Conservation (phyloP, 1,139 yeast species). For the Saccharomyces hybrid region DNA sequence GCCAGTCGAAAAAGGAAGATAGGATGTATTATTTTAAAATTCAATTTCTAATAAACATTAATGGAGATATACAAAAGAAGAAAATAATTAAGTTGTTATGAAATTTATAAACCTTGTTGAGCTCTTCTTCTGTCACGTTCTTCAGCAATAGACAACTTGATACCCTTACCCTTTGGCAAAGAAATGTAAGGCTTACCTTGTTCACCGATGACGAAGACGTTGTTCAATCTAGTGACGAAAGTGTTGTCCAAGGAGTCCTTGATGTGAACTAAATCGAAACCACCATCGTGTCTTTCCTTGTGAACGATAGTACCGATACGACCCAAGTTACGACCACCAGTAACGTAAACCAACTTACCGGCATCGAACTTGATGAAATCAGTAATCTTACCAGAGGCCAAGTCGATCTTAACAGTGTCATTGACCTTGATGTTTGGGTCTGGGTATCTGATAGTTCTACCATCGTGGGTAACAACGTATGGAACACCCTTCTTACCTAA, state of each 20-base stretch:
- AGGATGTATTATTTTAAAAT: background rate
- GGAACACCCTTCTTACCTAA: slow-evolving; percentile 98
- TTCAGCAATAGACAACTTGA: slow-evolving; percentile 94
- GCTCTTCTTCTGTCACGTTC: slow-evolving; percentile 99
- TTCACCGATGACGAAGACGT: slow-evolving; percentile 97
- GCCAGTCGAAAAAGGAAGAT: background rate
- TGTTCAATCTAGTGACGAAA: slow-evolving; percentile 94
- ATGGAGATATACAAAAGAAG: slow-evolving; percentile 1
- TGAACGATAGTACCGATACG: slow-evolving; percentile 97
- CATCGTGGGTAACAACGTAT: slow-evolving; percentile 97
- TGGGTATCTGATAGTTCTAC: slow-evolving; percentile 99
- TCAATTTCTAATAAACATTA: slow-evolving; percentile 1
- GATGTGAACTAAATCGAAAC: slow-evolving; percentile 97
- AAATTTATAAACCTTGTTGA: slow-evolving; percentile 39
- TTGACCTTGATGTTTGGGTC: slow-evolving; percentile 93
- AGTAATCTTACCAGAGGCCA: slow-evolving; percentile 89
- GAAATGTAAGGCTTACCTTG: slow-evolving; percentile 96
- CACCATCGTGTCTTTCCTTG: slow-evolving; percentile 99
- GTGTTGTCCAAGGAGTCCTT: slow-evolving; percentile 96
- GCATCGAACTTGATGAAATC: slow-evolving; percentile 91
- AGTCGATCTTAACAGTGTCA: slow-evolving; percentile 95
- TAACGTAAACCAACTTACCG: slow-evolving; percentile 93
- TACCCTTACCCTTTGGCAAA: slow-evolving; percentile 99
- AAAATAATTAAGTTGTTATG: background rate
- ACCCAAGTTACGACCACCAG: slow-evolving; percentile 99